These are phyloP conservation scores for Coemansia sp. DNA, from an alignment of 192 early-diverging fungal species.

Conservation along the genomic window DNA sequence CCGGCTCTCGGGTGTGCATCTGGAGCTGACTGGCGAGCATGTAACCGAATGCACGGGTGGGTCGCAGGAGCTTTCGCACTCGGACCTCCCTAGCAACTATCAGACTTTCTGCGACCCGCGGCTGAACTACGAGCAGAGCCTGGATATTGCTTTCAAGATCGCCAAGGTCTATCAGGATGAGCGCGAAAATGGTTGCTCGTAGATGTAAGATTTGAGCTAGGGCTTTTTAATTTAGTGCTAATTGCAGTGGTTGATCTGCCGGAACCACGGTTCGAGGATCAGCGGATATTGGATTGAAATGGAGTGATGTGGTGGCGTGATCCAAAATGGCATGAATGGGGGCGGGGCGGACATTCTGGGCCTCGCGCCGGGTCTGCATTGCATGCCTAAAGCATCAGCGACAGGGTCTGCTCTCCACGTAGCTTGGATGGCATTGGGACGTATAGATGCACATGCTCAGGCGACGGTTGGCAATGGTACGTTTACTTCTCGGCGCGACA, in stretches of 20 bases:
- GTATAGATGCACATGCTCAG: not conserved
- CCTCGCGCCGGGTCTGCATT: not conserved
- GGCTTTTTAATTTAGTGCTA: too few relatives aligned
- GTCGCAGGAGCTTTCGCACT: conserved; percentile 89
- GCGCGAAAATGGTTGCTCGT: conserved; percentile 28
- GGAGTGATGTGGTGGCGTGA: not conserved
- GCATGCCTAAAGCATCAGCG: not conserved
- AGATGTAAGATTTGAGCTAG: not conserved
- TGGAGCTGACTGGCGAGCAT: conserved; percentile 94
- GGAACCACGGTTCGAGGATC: not conserved
- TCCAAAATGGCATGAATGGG: not conserved
- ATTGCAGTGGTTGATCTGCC: not conserved
- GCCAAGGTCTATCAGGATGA: conserved; percentile 79
- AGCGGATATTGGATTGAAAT: not conserved
- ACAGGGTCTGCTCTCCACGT: not conserved
- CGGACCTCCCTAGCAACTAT: conserved; percentile 85
- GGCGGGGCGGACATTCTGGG: too few relatives aligned
- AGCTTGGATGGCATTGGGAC: not conserved
- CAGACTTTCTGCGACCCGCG: conserved; percentile 96
- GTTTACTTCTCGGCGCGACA: not conserved
- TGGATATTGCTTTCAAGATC: conserved; percentile 96
- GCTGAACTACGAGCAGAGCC: conserved; percentile 94
- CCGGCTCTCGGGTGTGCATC: conserved; percentile 89
- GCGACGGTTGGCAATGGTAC: not conserved
- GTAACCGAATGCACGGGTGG: conserved; percentile 97